Evolutionary conservation across 768 basidiomycete species (phyloP).

Genomic region (Lactarius quietus): DNA sequence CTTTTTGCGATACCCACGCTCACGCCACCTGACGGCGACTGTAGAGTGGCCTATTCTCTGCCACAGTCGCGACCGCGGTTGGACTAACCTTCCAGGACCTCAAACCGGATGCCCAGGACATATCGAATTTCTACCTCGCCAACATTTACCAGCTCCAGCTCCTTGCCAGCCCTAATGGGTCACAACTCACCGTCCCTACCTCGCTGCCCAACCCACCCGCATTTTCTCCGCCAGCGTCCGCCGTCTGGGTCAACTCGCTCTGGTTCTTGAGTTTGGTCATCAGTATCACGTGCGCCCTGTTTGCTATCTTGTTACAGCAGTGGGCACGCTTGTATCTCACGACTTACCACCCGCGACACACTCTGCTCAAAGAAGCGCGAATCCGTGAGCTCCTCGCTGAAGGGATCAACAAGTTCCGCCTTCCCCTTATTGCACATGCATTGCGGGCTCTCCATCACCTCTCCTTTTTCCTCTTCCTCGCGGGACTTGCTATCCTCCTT

Average conservation of each 20-base stretch:
- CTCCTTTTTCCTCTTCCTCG: background rate
- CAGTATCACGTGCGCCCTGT: background rate
- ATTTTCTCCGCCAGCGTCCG: background rate
- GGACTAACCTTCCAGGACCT: conserved; percentile 15
- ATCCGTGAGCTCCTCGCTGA: background rate
- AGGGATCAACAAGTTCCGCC: background rate
- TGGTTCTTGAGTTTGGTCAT: background rate
- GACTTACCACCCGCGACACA: background rate
- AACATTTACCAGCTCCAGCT: conserved; percentile 16
- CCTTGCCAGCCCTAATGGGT: conserved; percentile 4
- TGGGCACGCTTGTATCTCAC: background rate
- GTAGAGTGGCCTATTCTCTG: conserved; percentile 22
- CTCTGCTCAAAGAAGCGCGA: background rate
- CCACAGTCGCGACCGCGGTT: conserved; percentile 18
- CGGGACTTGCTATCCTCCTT: background rate
- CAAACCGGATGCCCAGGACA: conserved; percentile 16
- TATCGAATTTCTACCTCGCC: conserved; percentile 13
- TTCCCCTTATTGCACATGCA: background rate
- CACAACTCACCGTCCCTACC: background rate
- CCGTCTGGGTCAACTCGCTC: background rate
- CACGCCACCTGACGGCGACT: background rate
- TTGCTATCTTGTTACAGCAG: background rate
- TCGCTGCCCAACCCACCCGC: background rate
- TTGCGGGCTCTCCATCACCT: background rate
- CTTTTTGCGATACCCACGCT: background rate